Evolutionary conservation across 768 basidiomycete species (phyloP), one percentile per base, ranked within the genome.

Genomic region (Obba rivulosa): DNA sequence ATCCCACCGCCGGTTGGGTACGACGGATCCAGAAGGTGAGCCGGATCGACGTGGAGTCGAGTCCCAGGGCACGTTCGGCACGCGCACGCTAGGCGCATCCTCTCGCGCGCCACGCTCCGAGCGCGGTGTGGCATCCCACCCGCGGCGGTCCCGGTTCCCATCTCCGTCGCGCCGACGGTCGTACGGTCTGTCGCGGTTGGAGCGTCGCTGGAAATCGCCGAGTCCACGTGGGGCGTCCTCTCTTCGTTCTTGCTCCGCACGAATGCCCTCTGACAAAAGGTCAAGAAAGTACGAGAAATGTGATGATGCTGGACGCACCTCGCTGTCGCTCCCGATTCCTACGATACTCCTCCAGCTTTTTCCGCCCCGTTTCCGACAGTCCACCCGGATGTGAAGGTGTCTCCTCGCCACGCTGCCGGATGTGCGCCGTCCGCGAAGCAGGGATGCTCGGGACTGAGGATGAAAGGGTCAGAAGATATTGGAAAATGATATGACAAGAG

Each of bases 361-460:
- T 73, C 17, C 84, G 73, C 13, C 84, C 92, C 1, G 72, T 69
- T 22, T 90, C 87, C 1, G 91, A 88, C 17, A 99, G 69, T 14
- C 95, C 95, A 34, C 90, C 87, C 2, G 90, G 85, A 62, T 94
- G 89, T 17, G 94, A 95, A 0, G 95, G 95, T 0, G 95, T 98
- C 56, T 96, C 95, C 56, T 87, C 86, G 0, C 83, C 88, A 50
- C 87, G 73, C 51, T 87, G 82, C 4, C 95, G 78, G 2, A 75
- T 61, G 58, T 85, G 81, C n/a, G 70, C 65, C 35, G 62, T 67
- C 40, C 79, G 74, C 24, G 71, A 71, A 13, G 71, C 69, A 50
- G 92, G 94, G 18, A 94, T 64, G 34, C 66, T 76, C 0, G 94
- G 94, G 17, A 97, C 94, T 96, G 49, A 5, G n/a, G 3, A 18